Percentiles rank a stretch among this genome's conserved stretches.
phyloP scores from a whole-genome alignment of 805 yeast genomes.

The Saccharomycodes ludwigii region DNA sequence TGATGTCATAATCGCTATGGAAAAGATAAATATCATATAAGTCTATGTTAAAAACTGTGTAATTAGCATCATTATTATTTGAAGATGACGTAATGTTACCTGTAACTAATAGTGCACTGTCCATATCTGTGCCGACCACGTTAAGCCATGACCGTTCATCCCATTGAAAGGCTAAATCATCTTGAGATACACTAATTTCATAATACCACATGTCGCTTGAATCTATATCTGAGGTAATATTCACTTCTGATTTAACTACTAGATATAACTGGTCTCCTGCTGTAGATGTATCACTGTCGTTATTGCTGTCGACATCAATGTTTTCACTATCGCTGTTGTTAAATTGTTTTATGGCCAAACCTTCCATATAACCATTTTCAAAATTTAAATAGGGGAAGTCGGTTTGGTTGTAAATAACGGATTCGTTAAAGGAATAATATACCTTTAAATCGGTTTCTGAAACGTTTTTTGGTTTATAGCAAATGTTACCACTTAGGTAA shows the following conservation, averaged over 20 bases:
- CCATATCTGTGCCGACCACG: slow-evolving; percentile 59
- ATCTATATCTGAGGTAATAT: slow-evolving; percentile 11
- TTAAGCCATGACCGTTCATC: slow-evolving; percentile 42
- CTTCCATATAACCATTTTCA: slow-evolving; percentile 19
- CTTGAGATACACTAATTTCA: slow-evolving; percentile 53
- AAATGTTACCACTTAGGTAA: slow-evolving; percentile 25
- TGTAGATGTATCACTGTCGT: no score
- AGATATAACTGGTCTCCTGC: no score
- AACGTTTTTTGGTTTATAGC: slow-evolving; percentile 16
- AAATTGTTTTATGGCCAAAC: slow-evolving; percentile 18
- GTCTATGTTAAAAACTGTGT: slow-evolving; percentile 15
- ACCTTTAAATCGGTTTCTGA: slow-evolving; percentile 10
- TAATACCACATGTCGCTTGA: slow-evolving; percentile 36
- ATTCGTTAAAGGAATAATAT: slow-evolving; percentile 18
- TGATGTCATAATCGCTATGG: slow-evolving; percentile 25
- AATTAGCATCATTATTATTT: slow-evolving; percentile 8
- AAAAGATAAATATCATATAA: slow-evolving; percentile 35
- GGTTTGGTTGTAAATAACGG: slow-evolving; percentile 10
- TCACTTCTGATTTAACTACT: slow-evolving; percentile 15
- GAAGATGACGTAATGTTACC: slow-evolving; percentile 30
- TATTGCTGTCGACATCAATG: slow-evolving; percentile 13
- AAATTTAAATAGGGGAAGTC: slow-evolving; percentile 10
- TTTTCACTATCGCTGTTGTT: slow-evolving; percentile 4
- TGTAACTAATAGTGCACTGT: slow-evolving; percentile 54
- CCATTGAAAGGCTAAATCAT: slow-evolving; percentile 58